Evolutionary conservation across 495 filamentous ascomycete genomes (phyloP).

Genomic region (Penicillium salamii): DNA sequence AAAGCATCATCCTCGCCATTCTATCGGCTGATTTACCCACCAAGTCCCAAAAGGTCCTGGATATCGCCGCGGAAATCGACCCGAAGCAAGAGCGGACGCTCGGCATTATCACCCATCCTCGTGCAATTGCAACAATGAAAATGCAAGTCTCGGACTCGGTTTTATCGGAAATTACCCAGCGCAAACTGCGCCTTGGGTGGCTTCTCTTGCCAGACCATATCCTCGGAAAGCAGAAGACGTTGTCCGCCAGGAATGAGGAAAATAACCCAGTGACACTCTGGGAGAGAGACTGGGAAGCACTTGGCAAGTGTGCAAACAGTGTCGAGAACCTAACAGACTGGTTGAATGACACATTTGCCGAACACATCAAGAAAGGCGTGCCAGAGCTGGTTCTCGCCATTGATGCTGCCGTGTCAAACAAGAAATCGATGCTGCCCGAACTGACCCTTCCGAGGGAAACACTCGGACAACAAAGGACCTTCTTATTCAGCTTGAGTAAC

Average conservation of each 20-base stretch:
- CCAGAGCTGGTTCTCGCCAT: not conserved
- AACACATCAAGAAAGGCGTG: not conserved
- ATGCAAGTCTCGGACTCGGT: too few relatives aligned
- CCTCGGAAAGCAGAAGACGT: too few relatives aligned
- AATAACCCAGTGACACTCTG: not conserved
- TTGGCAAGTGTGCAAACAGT: not conserved
- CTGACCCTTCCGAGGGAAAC: not conserved
- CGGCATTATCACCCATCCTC: too few relatives aligned
- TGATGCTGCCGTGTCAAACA: not conserved
- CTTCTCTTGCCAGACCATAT: too few relatives aligned
- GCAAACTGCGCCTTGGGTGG: too few relatives aligned
- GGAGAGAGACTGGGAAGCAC: not conserved
- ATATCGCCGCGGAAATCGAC: slow-evolving; percentile 18
- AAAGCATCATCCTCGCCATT: not conserved
- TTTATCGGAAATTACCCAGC: too few relatives aligned
- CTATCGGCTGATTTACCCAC: not conserved
- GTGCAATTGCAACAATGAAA: too few relatives aligned
- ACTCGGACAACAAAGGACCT: not conserved
- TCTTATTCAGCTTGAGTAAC: not conserved
- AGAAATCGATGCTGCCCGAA: not conserved
- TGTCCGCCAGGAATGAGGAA: not conserved
- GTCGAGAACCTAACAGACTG: not conserved
- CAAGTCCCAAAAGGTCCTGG: not conserved
- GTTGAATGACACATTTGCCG: not conserved
- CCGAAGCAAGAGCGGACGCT: slow-evolving; percentile 39